Conservation (phyloP, 495 filamentous ascomycete species). For the Ramalina intermedia region DNA sequence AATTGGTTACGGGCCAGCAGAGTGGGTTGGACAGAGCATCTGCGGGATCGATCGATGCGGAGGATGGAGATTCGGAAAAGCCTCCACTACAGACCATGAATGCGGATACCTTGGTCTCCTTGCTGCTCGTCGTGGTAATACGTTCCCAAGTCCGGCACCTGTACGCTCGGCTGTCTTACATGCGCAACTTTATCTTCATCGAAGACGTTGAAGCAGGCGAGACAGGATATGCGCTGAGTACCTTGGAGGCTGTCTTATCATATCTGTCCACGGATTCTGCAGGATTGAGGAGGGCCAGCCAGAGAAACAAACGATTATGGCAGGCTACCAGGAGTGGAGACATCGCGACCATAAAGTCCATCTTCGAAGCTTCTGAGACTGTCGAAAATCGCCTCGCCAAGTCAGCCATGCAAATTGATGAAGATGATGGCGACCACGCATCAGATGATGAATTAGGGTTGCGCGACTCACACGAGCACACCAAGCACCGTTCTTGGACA, state of each 20-base stretch:
- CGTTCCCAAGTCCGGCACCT: slow-evolving; percentile 78
- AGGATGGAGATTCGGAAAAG: slow-evolving; percentile 42
- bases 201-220: slow-evolving; percentile 96
- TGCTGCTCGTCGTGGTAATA: slow-evolving; percentile 86
- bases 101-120: slow-evolving; percentile 85
- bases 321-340: slow-evolving; percentile 66
- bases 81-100: slow-evolving; percentile 65
- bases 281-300: slow-evolving; percentile 67
- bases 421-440: slow-evolving; percentile 17
- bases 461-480: neutral
- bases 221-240: slow-evolving; percentile 92
- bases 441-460: neutral
- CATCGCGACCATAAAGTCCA: slow-evolving; percentile 54
- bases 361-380: slow-evolving; percentile 47
- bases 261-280: slow-evolving; percentile 78
- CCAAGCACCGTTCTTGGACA: neutral
- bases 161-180: slow-evolving; percentile 75
- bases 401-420: slow-evolving; percentile 11
- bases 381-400: neutral
- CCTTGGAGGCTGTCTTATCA: slow-evolving; percentile 85
- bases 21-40: slow-evolving; percentile 3
- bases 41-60: slow-evolving; percentile 8
- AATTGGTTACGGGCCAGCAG: slow-evolving; percentile 48
- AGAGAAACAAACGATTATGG: slow-evolving; percentile 78
- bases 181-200: slow-evolving; percentile 91